A percentile compares a stretch with the other conserved stretches of the same genome.
Conservation (phyloP, 805 yeast species). For the Candida namnaoensis region DNA sequence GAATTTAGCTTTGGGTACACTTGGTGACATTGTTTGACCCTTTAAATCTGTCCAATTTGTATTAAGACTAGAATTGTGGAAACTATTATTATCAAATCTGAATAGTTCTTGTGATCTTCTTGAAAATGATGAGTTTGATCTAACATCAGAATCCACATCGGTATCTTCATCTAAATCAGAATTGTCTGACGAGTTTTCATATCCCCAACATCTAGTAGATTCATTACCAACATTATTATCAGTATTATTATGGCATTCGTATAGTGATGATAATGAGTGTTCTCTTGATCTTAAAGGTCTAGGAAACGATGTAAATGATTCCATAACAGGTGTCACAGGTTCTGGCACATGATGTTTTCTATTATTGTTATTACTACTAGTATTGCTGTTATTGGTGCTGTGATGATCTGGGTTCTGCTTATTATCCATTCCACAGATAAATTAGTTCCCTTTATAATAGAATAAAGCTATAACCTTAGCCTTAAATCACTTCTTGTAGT, state of each 20-base stretch:
- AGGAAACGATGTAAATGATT: background rate
- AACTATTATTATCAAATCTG: background rate
- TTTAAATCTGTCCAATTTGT: constrained; percentile 2
- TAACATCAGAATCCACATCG: constrained; percentile 5
- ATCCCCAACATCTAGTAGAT: no score
- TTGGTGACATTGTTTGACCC: constrained; percentile 6
- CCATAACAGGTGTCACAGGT: background rate
- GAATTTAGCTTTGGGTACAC: background rate
- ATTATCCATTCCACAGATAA: no score
- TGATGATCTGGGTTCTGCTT: no score
- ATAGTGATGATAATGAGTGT: background rate
- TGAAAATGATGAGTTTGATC: constrained; percentile 2
- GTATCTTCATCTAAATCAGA: constrained; percentile 8
- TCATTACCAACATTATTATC: no score
- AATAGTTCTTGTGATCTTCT: constrained; percentile 8
- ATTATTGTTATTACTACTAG: no score
- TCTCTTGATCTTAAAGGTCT: background rate
- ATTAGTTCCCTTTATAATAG: no score
- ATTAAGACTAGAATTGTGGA: no score
- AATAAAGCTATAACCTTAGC: no score
- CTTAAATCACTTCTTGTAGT: no score
- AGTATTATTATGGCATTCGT: background rate
- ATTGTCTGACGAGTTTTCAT: constrained; percentile 3
- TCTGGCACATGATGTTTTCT: background rate
- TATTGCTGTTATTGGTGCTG: no score